Evolutionary conservation across 176 grass and related monocot species (phyloP).

Genomic region (Aegilops longissima): DNA sequence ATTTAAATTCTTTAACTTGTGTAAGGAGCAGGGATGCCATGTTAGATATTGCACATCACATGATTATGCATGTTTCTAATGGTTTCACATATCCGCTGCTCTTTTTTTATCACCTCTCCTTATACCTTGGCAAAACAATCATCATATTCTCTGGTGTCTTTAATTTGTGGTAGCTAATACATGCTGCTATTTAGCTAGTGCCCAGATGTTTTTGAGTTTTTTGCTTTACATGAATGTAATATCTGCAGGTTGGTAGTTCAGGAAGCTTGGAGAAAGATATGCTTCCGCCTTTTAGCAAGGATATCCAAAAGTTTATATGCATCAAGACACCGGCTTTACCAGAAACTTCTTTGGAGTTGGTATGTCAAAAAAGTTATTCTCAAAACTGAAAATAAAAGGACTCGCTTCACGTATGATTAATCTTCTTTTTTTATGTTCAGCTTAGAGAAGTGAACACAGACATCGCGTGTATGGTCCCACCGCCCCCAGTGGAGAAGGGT

Average conservation of each 20-base stretch:
- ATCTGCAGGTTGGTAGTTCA: slow-evolving; percentile 31
- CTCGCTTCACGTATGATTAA: not conserved
- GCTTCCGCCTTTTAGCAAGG: slow-evolving; percentile 31
- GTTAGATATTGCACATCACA: not conserved
- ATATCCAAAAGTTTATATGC: slow-evolving; percentile 32
- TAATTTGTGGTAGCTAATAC: not conserved
- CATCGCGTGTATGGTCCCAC: not conserved
- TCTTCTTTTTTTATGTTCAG: slow-evolving; percentile 28
- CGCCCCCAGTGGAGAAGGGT: slow-evolving; percentile 16
- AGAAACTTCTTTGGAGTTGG: slow-evolving; percentile 49
- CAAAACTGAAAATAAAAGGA: not conserved
- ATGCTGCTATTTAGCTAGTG: not conserved
- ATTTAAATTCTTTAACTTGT: not conserved
- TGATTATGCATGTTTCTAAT: not conserved
- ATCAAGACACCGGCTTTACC: slow-evolving; percentile 33
- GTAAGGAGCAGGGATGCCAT: not conserved
- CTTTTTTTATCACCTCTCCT: not conserved
- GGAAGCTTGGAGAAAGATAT: slow-evolving; percentile 37
- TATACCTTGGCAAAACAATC: not conserved
- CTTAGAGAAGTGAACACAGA: slow-evolving; percentile 34
- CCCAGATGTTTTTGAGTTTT: slow-evolving; percentile 13
- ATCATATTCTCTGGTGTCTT: not conserved
- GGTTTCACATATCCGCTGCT: not conserved
- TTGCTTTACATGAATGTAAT: slow-evolving; percentile 17
- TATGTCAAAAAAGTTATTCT: slow-evolving; percentile 25